Conservation (phyloP, 345 rosid species). For the rapeseed (Brassica napus) region Da-Ae NC_063437.1:20430501-20431000, state of each 20-base stretch:
- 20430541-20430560: too few species aligned
- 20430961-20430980: slow-evolving; percentile 38
- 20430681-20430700: background rate
- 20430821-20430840: slow-evolving; percentile 37
- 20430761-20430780: slow-evolving; percentile 31
- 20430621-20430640: too few species aligned
- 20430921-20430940: slow-evolving; percentile 39
- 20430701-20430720: slow-evolving; percentile 40
- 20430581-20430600: too few species aligned
- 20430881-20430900: slow-evolving; percentile 28
- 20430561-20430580: too few species aligned
- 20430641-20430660: background rate
- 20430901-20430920: slow-evolving; percentile 36
- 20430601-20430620: too few species aligned
- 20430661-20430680: background rate
- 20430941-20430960: slow-evolving; percentile 31
- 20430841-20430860: slow-evolving; percentile 38
- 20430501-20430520: too few species aligned
- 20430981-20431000: slow-evolving; percentile 40
- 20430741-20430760: slow-evolving; percentile 29
- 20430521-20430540: too few species aligned
- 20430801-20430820: slow-evolving; percentile 39
- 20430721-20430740: slow-evolving; percentile 36
- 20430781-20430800: slow-evolving; percentile 41
- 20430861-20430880: slow-evolving; percentile 34